Evolutionary conservation across 208 protist genomes (phyloP).

Genomic region (Strigomonas culicis): DNA sequence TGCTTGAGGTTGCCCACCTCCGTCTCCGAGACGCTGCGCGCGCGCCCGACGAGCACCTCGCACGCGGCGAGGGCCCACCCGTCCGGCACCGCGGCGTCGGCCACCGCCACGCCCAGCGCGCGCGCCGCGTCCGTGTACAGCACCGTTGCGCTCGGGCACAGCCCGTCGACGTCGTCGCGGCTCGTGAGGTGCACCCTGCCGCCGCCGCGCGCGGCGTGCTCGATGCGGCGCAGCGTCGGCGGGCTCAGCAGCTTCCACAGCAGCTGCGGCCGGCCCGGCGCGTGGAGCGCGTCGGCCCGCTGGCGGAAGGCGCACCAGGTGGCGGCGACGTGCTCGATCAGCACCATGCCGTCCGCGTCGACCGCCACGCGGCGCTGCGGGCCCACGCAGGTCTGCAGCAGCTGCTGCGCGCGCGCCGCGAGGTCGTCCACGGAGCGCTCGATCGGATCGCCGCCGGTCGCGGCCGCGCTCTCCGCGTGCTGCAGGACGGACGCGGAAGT

Average conservation of each 20-base stretch:
- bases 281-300: neutral
- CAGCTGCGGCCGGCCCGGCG: conserved; percentile 23
- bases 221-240: conserved; percentile 32
- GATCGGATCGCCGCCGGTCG: neutral
- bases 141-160: conserved; percentile 53
- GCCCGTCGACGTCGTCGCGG: conserved; percentile 35
- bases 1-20: conserved; percentile 46
- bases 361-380: neutral
- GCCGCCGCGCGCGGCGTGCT: conserved; percentile 21
- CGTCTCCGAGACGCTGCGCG: conserved; percentile 36
- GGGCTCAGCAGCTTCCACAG: conserved; percentile 68
- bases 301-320: neutral
- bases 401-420: neutral
- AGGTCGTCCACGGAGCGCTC: too few relatives aligned
- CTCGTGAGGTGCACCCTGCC: conserved; percentile 18
- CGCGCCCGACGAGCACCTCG: conserved; percentile 39
- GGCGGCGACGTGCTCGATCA: neutral
- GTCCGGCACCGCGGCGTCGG: conserved; percentile 14
- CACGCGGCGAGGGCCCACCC: conserved; percentile 61
- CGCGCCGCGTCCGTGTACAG: conserved; percentile 47
- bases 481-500: neutral
- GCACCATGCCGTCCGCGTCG: neutral
- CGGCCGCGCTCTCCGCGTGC: neutral
- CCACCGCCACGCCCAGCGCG: conserved; percentile 14
- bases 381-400: too few relatives aligned